Percentiles rank a stretch among this genome's conserved stretches.
These are phyloP conservation scores for Termitomyces sp. DNA, from an alignment of 768 basidiomycete genomes.

Conservation along the genomic window DNA sequence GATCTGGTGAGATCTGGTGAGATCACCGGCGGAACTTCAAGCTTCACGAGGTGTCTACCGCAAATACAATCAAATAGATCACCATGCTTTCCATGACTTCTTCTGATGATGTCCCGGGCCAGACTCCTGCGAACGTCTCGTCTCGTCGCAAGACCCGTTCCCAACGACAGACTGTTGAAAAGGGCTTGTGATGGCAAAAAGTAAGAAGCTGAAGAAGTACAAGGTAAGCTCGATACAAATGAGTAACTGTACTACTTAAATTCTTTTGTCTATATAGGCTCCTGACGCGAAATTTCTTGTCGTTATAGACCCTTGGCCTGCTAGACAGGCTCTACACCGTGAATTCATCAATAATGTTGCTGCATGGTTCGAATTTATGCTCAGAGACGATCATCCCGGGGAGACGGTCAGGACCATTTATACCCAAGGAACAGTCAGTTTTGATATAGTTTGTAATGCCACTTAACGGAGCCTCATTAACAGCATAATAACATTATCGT, in stretches of 20 bases:
- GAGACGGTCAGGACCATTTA: slow-evolving; percentile 21
- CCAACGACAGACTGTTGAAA: not conserved
- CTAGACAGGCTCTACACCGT: slow-evolving; percentile 10
- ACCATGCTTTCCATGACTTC: slow-evolving; percentile 5
- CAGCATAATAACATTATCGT: slow-evolving; percentile 25
- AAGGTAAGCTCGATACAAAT: not conserved
- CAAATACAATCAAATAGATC: not conserved
- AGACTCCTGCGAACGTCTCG: not conserved
- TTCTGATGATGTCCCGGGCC: not conserved
- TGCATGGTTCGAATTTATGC: slow-evolving; percentile 31
- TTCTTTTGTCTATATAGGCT: not conserved
- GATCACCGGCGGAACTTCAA: too few relatives aligned
- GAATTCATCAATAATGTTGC: slow-evolving; percentile 23
- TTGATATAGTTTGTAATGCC: not conserved
- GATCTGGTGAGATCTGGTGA: too few relatives aligned
- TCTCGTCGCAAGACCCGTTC: not conserved
- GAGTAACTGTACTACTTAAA: not conserved
- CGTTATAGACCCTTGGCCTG: slow-evolving; percentile 24
- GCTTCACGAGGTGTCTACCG: not conserved
- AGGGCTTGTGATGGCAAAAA: not conserved
- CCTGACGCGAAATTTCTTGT: slow-evolving; percentile 18
- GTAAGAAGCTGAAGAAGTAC: not conserved
- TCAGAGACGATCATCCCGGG: slow-evolving; percentile 21
- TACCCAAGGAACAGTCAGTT: slow-evolving; percentile 25
- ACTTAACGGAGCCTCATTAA: not conserved